Conservation (phyloP, 768 basidiomycete species). For the Thelephora ganbajun region DNA sequence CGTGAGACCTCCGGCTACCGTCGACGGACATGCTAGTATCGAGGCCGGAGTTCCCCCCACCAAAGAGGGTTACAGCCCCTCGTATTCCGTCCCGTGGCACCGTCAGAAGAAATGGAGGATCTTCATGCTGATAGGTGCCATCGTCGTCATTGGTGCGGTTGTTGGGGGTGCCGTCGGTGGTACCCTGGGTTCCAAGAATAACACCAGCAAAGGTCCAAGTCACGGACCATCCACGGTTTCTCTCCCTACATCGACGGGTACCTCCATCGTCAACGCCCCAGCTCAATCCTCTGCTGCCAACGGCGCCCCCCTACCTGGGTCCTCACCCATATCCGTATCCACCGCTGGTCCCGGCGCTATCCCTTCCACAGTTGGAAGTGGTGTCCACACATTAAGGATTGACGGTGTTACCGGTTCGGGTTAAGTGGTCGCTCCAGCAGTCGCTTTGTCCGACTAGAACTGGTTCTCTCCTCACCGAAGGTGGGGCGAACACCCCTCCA, state of each 20-base stretch:
- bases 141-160: constrained; percentile 34
- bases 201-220: neutral
- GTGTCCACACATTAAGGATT: too few relatives aligned
- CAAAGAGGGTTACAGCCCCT: constrained; percentile 2
- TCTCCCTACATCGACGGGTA: neutral
- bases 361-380: too few relatives aligned
- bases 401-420: too few relatives aligned
- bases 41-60: constrained; percentile 7
- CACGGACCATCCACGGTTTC: neutral
- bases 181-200: constrained; percentile 14
- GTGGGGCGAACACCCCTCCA: too few relatives aligned
- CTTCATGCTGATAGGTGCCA: constrained; percentile 19
- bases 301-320: neutral
- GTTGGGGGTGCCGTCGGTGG: constrained; percentile 50
- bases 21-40: constrained; percentile 7
- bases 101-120: constrained; percentile 31
- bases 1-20: constrained; percentile 4
- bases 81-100: constrained; percentile 27
- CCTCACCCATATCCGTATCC: neutral
- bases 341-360: neutral
- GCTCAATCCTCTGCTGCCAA: neutral
- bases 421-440: too few relatives aligned
- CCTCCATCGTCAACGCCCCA: neutral
- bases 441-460: too few relatives aligned
- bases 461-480: too few relatives aligned